These are phyloP conservation scores for Musa acuminata DNA, from an alignment of 176 grass and related monocot genomes.

Conservation along the genomic window DNA sequence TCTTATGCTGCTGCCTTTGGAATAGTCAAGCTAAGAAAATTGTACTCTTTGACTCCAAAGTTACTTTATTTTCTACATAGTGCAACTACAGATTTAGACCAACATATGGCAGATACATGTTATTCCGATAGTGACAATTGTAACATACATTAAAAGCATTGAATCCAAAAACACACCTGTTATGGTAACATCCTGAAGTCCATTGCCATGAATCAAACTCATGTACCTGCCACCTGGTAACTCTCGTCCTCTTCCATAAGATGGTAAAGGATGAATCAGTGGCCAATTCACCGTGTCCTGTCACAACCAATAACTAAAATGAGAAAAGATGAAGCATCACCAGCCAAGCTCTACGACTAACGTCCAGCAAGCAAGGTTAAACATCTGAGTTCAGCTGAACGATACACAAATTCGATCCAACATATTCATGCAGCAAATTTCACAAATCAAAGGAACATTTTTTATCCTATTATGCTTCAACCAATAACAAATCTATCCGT, in stretches of 20 bases:
- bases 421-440: no score
- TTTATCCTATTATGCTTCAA: no score
- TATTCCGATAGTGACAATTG: not conserved
- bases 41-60: no score
- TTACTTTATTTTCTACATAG: no score
- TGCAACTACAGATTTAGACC: not conserved
- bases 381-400: no score
- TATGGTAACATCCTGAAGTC: constrained; percentile 2
- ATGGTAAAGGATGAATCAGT: not conserved
- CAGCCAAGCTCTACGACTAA: no score
- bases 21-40: no score
- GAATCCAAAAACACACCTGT: not conserved
- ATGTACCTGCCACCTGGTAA: not conserved
- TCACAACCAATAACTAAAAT: not conserved
- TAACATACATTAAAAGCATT: not conserved
- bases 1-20: no score
- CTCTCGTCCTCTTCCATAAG: constrained; percentile 4
- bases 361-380: no score
- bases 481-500: no score
- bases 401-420: no score
- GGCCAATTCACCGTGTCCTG: constrained; percentile 6
- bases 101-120: not conserved
- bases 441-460: no score
- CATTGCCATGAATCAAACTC: constrained; percentile 5
- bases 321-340: not conserved